phyloP scores from a whole-genome alignment of 2,329 filamentous ascomycete genomes.

The Fusarium heterosporum region DNA sequence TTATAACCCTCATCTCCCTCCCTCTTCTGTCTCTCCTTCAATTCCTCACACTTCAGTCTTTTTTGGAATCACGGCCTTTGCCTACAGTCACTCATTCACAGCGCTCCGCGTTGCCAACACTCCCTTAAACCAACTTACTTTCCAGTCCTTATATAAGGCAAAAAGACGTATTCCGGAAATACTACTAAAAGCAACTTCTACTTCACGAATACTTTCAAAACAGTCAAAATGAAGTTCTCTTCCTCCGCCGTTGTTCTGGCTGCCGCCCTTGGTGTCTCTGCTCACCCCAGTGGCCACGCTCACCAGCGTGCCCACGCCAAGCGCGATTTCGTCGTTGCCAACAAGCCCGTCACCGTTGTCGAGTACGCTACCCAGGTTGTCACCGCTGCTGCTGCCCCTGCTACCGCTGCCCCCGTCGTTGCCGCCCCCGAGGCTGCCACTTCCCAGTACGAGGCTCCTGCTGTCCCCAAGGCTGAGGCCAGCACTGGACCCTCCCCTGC shows the following conservation, averaged over 20 bases:
- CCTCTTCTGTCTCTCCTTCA: slow-evolving; percentile 27
- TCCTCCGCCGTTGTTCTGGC: slow-evolving; percentile 53
- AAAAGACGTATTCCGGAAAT: slow-evolving; percentile 44
- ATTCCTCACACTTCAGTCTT: slow-evolving; percentile 26
- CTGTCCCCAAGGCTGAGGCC: slow-evolving; percentile 15
- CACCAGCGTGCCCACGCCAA: slow-evolving; percentile 53
- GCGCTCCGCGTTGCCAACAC: slow-evolving; percentile 43
- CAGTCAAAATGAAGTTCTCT: slow-evolving; percentile 57
- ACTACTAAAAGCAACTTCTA: slow-evolving; percentile 29
- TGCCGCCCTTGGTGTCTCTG: slow-evolving; percentile 56
- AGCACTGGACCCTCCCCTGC: not conserved
- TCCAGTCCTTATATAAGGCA: slow-evolving; percentile 43
- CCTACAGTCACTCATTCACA: slow-evolving; percentile 46
- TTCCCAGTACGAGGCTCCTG: slow-evolving; percentile 2
- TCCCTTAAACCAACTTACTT: slow-evolving; percentile 43
- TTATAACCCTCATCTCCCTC: slow-evolving; percentile 47
- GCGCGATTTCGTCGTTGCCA: slow-evolving; percentile 52
- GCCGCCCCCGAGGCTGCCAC: slow-evolving; percentile 3
- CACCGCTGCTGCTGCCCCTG: slow-evolving; percentile 2
- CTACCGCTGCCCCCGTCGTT: slow-evolving; percentile 10
- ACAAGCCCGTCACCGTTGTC: slow-evolving; percentile 49
- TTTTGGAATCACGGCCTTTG: slow-evolving; percentile 42
- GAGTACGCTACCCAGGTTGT: slow-evolving; percentile 42
- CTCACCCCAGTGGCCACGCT: slow-evolving; percentile 55
- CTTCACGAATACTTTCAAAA: slow-evolving; percentile 18